Evolutionary conservation across 1,284 basidiomycete genomes (phyloP).

Genomic region (Irpex sp.): DNA sequence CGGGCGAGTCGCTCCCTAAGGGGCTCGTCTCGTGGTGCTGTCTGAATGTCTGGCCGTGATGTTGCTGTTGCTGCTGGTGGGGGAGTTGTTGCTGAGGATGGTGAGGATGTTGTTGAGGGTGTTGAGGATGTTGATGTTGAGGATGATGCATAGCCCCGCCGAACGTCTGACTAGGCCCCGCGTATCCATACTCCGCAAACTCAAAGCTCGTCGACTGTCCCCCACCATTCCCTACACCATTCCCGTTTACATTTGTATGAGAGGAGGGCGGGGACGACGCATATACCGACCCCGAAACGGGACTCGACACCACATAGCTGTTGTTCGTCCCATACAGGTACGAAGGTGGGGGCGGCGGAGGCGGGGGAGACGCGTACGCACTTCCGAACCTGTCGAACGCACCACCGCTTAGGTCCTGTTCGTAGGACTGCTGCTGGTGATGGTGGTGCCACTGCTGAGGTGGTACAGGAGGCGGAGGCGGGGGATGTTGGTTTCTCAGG

Average conservation of each 20-base stretch:
- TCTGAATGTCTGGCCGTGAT: background rate
- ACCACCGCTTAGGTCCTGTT: no score
- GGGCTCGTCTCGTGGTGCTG: background rate
- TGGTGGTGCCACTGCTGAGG: constrained; percentile 1
- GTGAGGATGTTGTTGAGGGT: background rate
- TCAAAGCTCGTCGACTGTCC: background rate
- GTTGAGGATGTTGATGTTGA: background rate
- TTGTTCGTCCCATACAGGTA: background rate
- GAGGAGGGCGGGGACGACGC: background rate
- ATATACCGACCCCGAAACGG: background rate
- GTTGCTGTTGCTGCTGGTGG: background rate
- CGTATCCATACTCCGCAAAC: background rate
- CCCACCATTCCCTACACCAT: no score
- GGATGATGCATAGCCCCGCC: background rate
- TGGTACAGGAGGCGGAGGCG: constrained; percentile 12
- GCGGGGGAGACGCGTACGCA: constrained; percentile 1
- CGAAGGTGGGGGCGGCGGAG: background rate
- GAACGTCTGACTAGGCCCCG: background rate
- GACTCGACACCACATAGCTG: background rate
- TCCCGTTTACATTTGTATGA: no score
- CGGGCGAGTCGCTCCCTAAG: background rate
- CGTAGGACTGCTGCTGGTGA: background rate
- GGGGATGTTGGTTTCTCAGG: constrained; percentile 13
- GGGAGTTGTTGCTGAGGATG: background rate
- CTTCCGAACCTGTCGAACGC: no score